phyloP scores from a whole-genome alignment of 352 stramenopile species.

The Pythium scleroteichum region DNA sequence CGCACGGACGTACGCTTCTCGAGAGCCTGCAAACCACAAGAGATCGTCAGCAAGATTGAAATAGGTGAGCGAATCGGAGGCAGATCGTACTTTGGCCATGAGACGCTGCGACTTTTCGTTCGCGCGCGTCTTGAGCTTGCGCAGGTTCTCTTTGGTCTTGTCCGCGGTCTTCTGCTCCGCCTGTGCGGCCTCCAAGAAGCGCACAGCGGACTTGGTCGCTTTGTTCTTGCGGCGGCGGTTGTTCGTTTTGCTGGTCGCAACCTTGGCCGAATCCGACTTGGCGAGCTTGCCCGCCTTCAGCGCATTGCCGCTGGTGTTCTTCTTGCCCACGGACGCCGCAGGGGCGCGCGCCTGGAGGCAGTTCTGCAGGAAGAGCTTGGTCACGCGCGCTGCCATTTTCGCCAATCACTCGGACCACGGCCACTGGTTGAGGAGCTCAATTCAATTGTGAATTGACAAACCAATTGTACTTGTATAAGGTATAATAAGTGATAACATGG shows the following conservation, averaged over 20 bases:
- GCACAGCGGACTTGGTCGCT: conserved; percentile 35
- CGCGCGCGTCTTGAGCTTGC: conserved; percentile 57
- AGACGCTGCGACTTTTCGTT: conserved; percentile 63
- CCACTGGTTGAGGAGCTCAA: conserved; percentile 12
- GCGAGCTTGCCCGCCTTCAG: neutral
- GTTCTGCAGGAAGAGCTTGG: conserved; percentile 76
- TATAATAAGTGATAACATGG: too few relatives aligned
- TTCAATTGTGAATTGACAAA: conserved; percentile 12
- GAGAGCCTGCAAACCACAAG: conserved; percentile 17
- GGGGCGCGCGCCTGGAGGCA: conserved; percentile 34
- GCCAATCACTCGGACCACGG: neutral
- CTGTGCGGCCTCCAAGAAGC: conserved; percentile 55
- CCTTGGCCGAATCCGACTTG: neutral
- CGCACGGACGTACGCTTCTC: conserved; percentile 20
- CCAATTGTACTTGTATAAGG: too few relatives aligned
- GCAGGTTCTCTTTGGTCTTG: conserved; percentile 58
- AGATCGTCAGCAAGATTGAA: too few relatives aligned
- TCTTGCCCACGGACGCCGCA: conserved; percentile 18
- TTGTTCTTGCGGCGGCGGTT: conserved; percentile 24
- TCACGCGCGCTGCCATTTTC: conserved; percentile 62
- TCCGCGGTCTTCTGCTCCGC: conserved; percentile 53
- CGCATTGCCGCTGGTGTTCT: conserved; percentile 5
- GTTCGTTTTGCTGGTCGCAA: conserved; percentile 22
- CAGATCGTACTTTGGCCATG: conserved; percentile 59
- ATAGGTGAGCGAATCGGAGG: neutral